Evolutionary conservation across 2,329 filamentous ascomycete species (phyloP).

Genomic region (Stagonosporopsis cucurbitacearum): DNA sequence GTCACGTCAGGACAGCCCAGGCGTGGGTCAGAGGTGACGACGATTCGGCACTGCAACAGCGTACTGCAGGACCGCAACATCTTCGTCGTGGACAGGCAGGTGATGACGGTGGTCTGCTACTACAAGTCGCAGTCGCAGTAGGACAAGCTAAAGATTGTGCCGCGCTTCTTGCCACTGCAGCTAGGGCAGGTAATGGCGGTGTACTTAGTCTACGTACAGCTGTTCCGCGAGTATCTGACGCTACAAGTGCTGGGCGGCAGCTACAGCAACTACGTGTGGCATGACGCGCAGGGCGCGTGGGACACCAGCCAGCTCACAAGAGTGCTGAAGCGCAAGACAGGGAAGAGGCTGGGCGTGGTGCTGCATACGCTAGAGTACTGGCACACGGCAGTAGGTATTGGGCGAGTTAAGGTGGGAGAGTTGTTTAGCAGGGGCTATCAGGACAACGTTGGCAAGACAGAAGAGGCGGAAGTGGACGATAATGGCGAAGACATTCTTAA

Average conservation of each 20-base stretch:
- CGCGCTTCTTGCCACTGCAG: conserved; percentile 26
- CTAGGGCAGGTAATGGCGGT: conserved; percentile 28
- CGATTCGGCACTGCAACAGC: too few relatives aligned
- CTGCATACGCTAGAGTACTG: conserved; percentile 24
- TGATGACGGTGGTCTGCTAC: conserved; percentile 27
- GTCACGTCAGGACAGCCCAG: too few relatives aligned
- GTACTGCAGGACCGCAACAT: too few relatives aligned
- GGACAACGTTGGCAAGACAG: conserved; percentile 19
- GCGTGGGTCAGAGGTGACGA: too few relatives aligned
- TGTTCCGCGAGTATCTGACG: conserved; percentile 5
- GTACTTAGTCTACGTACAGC: conserved; percentile 31
- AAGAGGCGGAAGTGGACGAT: too few relatives aligned
- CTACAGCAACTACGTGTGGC: too few relatives aligned
- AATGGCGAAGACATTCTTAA: too few relatives aligned
- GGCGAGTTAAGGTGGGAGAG: conserved; percentile 21
- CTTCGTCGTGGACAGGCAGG: too few relatives aligned
- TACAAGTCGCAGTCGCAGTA: conserved; percentile 30
- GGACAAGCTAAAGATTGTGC: conserved; percentile 29
- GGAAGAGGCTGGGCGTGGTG: conserved; percentile 18
- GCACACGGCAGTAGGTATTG: conserved; percentile 23
- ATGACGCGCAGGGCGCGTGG: conserved; percentile 13
- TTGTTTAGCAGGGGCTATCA: conserved; percentile 19
- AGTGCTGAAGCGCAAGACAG: conserved; percentile 23
- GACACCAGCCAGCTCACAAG: conserved; percentile 20
- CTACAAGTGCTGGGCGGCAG: conserved; percentile 17